Evolutionary conservation across 495 filamentous ascomycete genomes (phyloP).

Genomic region (Penicillium psychrofluorescens): DNA sequence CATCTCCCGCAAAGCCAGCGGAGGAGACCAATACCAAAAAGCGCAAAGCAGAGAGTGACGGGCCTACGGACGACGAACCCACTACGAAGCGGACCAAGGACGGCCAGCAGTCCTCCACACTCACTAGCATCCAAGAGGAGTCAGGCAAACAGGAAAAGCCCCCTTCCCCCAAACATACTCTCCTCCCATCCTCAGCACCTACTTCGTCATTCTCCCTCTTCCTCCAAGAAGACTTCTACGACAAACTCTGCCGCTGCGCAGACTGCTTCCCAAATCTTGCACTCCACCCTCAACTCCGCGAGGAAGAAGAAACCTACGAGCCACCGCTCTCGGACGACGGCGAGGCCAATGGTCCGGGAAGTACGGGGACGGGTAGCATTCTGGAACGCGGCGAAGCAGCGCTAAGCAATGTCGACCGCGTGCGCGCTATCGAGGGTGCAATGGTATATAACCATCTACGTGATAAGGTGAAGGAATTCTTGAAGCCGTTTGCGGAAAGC

Average conservation of each 20-base stretch:
- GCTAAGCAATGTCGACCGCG: constrained; percentile 81
- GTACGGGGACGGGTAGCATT: constrained; percentile 62
- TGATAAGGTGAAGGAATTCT: constrained; percentile 86
- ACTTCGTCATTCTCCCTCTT: constrained; percentile 67
- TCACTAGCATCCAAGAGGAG: constrained; percentile 16
- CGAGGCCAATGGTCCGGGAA: constrained; percentile 36
- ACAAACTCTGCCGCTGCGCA: constrained; percentile 69
- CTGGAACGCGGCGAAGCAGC: constrained; percentile 87
- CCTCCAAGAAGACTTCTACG: constrained; percentile 66
- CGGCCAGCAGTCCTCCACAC: constrained; percentile 10
- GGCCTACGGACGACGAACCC: constrained; percentile 22
- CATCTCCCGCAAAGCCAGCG: constrained; percentile 4
- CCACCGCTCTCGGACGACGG: constrained; percentile 68
- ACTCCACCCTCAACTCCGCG: constrained; percentile 69
- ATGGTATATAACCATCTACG: constrained; percentile 96
- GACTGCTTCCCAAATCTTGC: constrained; percentile 67
- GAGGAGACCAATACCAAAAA: constrained; percentile 47
- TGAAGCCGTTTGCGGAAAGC: constrained; percentile 87
- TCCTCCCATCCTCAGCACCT: constrained; percentile 42
- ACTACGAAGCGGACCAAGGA: constrained; percentile 56
- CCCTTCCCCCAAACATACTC: constrained; percentile 27
- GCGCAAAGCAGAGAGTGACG: constrained; percentile 64
- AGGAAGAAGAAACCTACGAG: constrained; percentile 89
- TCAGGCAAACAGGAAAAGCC: constrained; percentile 3
- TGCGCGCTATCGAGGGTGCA: constrained; percentile 89